Base-by-base conservation (phyloP, 2,329 filamentous ascomycete species). In the Aspergillus texensis region DNA sequence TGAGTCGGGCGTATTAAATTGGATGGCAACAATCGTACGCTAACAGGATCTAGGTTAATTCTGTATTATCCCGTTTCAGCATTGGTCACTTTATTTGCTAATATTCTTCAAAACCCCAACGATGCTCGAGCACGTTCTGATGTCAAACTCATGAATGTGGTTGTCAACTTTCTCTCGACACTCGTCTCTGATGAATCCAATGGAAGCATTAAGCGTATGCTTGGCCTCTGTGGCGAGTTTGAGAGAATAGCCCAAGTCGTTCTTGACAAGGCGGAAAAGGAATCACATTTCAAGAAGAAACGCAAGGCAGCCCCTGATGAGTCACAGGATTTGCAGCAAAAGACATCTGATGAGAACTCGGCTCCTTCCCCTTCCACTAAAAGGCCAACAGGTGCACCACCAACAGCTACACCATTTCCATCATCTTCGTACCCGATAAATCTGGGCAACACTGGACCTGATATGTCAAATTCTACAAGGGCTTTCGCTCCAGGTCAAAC, bases 41-140 rank as follows among this genome's bases (percentile, higher is more conserved):
- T 71, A 62, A 71, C 53, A 65, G 14, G 24, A 14, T 61, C 48
- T 56, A 88, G 86, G 93, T 86, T 99, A 74, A 92, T 97, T 68
- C 82, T 98, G 12, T 99, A 99, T 79, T 99, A 97, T 79, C 95
- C 95, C 0, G 94, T 99, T 10, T 96, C 95, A 0, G 92, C 95
- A 1, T 86, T 98, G 5, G 93, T 99, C 52, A 98, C 95, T 0
- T 82, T 99, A 2, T 99, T 99, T 73, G 94, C 94, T 63, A 97
- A 98, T 72, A 96, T 98, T 54, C 80, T 99, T 0, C 95, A 99
- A 75, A 98, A 98, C 70, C 95, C 95, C 0, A 88, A 94, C 63
- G 95, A 99, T 73, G 88, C 91, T 1, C 87, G 93, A 53, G 94
- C 94, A 48, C 89, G 93, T 60, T 93, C 93, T 1, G 95, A 99